Percentiles rank a stretch among this genome's conserved stretches.
Conservation (phyloP, 139 green algal genomes). For the Haematococcus lacustris region DNA sequence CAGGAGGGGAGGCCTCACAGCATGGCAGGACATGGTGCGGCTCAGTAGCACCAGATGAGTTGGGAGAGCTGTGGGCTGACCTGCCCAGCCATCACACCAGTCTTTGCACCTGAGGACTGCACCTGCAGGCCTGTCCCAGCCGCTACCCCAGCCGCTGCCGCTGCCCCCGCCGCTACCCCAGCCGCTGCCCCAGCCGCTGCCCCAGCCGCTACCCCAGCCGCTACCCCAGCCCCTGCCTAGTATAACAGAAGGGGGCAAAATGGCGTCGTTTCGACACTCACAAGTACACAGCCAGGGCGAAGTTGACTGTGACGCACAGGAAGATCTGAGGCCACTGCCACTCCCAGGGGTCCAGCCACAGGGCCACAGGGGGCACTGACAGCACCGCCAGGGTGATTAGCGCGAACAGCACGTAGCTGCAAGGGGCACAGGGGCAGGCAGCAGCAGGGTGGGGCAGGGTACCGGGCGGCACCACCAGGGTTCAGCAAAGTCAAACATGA, state of each 20-base stretch:
- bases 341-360: conserved; percentile 31
- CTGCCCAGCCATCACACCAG: not conserved
- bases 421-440: not conserved
- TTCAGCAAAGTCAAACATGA: not conserved
- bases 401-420: conserved; percentile 40
- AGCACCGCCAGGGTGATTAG: conserved; percentile 40
- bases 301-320: conserved; percentile 40
- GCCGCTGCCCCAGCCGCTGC: no score
- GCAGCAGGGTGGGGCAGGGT: not conserved
- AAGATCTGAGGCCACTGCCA: conserved; percentile 37
- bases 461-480: not conserved
- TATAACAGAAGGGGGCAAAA: not conserved
- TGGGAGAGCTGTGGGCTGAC: not conserved
- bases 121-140: not conserved
- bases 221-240: no score
- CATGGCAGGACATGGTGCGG: not conserved
- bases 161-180: no score
- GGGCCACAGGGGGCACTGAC: conserved; percentile 26
- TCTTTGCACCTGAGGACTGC: not conserved
- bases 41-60: not conserved
- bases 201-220: no score
- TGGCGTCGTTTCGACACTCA: conserved; percentile 9
- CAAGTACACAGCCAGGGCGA: conserved; percentile 40
- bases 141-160: no score
- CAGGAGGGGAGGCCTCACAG: not conserved